A percentile compares a stretch with the other conserved stretches of the same genome.
These are phyloP conservation scores for Phaeosphaeria sp. DNA, from an alignment of 2,329 filamentous ascomycete genomes.

Conservation along the genomic window DNA sequence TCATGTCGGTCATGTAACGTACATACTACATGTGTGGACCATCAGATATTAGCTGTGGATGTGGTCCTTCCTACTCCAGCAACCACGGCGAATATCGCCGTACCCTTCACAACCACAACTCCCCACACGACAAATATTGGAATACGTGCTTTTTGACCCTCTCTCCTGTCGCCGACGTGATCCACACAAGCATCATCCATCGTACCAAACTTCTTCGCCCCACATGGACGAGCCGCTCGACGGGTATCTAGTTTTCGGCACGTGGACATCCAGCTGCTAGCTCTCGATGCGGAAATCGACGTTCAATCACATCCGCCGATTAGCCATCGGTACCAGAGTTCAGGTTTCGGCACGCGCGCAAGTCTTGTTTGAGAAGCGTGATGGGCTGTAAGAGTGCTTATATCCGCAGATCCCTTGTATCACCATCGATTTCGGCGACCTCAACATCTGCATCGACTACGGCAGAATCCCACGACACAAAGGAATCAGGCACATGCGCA, in stretches of 20 bases:
- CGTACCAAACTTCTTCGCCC: background rate
- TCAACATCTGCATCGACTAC: background rate
- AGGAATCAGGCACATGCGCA: background rate
- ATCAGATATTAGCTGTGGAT: background rate
- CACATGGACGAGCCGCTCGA: background rate
- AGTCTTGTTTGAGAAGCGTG: background rate
- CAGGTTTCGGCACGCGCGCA: background rate
- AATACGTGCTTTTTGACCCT: background rate
- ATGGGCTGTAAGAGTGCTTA: background rate
- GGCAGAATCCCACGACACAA: background rate
- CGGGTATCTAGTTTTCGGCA: background rate
- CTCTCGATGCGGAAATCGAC: background rate
- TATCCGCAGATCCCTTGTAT: background rate
- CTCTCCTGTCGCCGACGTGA: background rate
- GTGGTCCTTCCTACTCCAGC: background rate
- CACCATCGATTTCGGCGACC: background rate
- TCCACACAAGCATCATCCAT: background rate
- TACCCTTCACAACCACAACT: background rate
- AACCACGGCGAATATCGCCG: background rate
- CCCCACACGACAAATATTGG: background rate
- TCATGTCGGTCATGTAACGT: background rate
- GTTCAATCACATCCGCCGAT: background rate
- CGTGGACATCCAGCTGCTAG: background rate
- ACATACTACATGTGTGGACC: background rate
- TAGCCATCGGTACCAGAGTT: background rate